Evolutionary conservation across 108 stramenopile species (phyloP).

Genomic region (Skeletonema grethae): DNA sequence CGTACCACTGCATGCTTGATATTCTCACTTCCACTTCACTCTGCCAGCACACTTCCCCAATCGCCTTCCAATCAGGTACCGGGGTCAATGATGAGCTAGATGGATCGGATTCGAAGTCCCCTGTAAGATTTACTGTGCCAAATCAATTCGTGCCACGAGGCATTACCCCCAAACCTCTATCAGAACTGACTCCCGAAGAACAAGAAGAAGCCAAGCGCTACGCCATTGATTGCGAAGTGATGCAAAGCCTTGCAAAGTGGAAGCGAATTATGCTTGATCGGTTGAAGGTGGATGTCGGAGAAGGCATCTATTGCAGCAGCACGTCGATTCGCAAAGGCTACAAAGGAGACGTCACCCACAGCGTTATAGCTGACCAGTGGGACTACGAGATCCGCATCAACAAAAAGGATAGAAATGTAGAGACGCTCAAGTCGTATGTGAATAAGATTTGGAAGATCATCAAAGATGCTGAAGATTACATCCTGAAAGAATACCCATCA

Average conservation of each 20-base stretch:
- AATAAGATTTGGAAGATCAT: slow-evolving; percentile 56
- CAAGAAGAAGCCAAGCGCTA: slow-evolving; percentile 7
- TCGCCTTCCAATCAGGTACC: slow-evolving; percentile 45
- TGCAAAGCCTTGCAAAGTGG: slow-evolving; percentile 59
- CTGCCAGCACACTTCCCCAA: slow-evolving; percentile 43
- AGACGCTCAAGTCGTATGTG: slow-evolving; percentile 47
- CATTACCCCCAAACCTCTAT: slow-evolving; percentile 13
- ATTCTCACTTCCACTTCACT: slow-evolving; percentile 1
- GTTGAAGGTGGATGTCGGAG: slow-evolving; percentile 38
- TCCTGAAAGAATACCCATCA: slow-evolving; percentile 48
- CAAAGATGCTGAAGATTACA: slow-evolving; percentile 50
- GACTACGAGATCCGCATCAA: slow-evolving; percentile 56
- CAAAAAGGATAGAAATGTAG: slow-evolving; percentile 47
- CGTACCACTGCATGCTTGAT: background rate
- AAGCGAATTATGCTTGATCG: slow-evolving; percentile 54
- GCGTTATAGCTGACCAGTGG: slow-evolving; percentile 56
- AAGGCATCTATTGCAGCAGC: slow-evolving; percentile 51
- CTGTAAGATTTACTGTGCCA: slow-evolving; percentile 42
- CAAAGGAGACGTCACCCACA: slow-evolving; percentile 59
- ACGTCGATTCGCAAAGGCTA: slow-evolving; percentile 59
- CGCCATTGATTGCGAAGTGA: slow-evolving; percentile 45
- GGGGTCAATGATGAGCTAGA: slow-evolving; percentile 64
- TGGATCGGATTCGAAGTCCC: slow-evolving; percentile 43
- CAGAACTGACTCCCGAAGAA: slow-evolving; percentile 16
- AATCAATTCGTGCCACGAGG: slow-evolving; percentile 49